Evolutionary conservation across 306 rosid genomes (phyloP).

Genomic region (Notholithocarpus densiflorus): DNA sequence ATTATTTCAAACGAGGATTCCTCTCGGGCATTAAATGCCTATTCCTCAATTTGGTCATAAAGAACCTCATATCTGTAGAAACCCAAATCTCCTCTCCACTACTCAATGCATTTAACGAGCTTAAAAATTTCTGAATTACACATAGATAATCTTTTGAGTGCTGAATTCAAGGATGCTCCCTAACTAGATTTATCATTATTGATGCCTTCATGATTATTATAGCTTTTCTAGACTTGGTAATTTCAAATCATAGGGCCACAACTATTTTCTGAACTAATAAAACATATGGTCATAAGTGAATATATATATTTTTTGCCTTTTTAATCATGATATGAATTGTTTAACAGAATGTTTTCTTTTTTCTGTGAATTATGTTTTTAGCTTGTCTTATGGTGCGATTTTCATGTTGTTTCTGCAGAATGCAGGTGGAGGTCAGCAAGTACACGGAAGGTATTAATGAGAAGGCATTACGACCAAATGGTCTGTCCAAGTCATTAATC

Average conservation of each 20-base stretch:
- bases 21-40: neutral
- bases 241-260: neutral
- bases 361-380: neutral
- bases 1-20: neutral
- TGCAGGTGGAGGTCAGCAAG: slow-evolving; percentile 98
- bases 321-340: neutral
- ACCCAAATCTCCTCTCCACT: neutral
- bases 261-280: neutral
- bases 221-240: neutral
- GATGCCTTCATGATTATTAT: neutral
- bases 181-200: neutral
- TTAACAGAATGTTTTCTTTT: neutral
- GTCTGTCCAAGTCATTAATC: slow-evolving; percentile 77
- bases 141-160: neutral
- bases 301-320: neutral
- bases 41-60: neutral
- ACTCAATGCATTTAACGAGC: neutral
- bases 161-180: neutral
- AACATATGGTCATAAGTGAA: neutral
- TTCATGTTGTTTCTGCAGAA: slow-evolving; percentile 51
- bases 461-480: slow-evolving; percentile 68
- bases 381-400: neutral
- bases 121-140: neutral
- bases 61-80: neutral
- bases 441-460: slow-evolving; percentile 86